phyloP scores from a whole-genome alignment of 805 yeast species.

The Kuraishia cidri region DNA sequence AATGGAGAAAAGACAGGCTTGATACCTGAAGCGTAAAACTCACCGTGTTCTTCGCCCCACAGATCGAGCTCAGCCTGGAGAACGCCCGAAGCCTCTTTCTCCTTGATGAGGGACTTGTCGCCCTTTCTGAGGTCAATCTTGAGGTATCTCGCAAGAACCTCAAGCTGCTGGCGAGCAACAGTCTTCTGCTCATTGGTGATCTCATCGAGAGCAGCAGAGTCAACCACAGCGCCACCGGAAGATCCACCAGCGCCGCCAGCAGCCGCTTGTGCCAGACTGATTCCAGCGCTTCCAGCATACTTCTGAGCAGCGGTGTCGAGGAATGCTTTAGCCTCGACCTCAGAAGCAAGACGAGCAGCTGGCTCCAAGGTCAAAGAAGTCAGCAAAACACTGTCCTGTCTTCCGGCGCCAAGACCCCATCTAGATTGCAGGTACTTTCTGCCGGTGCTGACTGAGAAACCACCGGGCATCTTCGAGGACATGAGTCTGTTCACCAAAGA shows the following conservation, averaged over 20 bases:
- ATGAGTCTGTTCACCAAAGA: slow-evolving; percentile 85
- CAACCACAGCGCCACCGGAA: slow-evolving; percentile 82
- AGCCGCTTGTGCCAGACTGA: slow-evolving; percentile 62
- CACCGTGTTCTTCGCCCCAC: slow-evolving; percentile 89
- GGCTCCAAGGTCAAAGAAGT: slow-evolving; percentile 87
- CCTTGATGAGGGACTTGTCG: slow-evolving; percentile 72
- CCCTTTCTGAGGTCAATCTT: slow-evolving; percentile 89
- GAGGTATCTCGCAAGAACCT: slow-evolving; percentile 90
- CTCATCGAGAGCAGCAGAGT: slow-evolving; percentile 90
- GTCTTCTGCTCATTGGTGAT: slow-evolving; percentile 61
- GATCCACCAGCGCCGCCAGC: slow-evolving; percentile 45
- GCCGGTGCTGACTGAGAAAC: slow-evolving; percentile 85
- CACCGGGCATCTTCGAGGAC: slow-evolving; percentile 99
- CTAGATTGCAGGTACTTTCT: slow-evolving; percentile 87
- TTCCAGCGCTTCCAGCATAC: slow-evolving; percentile 78
- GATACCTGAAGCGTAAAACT: slow-evolving; percentile 86
- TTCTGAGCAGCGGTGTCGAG: slow-evolving; percentile 76
- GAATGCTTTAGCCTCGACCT: slow-evolving; percentile 84
- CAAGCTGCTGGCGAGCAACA: slow-evolving; percentile 75
- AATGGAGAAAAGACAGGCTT: slow-evolving; percentile 82
- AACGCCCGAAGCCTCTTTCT: slow-evolving; percentile 76
- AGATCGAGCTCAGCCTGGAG: slow-evolving; percentile 88
- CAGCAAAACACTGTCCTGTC: slow-evolving; percentile 88
- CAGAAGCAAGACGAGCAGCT: slow-evolving; percentile 75
- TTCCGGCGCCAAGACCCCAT: slow-evolving; percentile 89